Percentiles rank a stretch among this genome's conserved stretches.
Evolutionary conservation across 768 basidiomycete species (phyloP).

Genomic region (Auricularia auricula-judae): DNA sequence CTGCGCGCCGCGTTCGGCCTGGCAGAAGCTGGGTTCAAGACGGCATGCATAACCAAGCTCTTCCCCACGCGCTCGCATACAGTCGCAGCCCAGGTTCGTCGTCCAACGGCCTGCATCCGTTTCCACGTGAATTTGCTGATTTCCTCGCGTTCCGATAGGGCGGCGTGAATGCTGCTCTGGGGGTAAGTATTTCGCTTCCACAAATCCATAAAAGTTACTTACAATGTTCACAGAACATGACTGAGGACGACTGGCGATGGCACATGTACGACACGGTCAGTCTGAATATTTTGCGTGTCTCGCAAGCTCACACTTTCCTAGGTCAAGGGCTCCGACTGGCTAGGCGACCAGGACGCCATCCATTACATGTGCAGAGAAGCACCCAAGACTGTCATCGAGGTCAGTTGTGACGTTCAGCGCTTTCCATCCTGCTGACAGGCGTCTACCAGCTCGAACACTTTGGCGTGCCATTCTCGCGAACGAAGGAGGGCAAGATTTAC

Average conservation of each 20-base stretch:
- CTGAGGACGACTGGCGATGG: slow-evolving; percentile 99
- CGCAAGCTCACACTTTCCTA: slow-evolving; percentile 22
- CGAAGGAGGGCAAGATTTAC: slow-evolving; percentile 98
- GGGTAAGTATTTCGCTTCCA: slow-evolving; percentile 32
- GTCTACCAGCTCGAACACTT: slow-evolving; percentile 82
- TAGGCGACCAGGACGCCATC: slow-evolving; percentile 98
- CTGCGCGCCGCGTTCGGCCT: slow-evolving; percentile 96
- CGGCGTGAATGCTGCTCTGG: slow-evolving; percentile 95
- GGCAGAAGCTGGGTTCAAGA: slow-evolving; percentile 96
- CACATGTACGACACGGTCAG: slow-evolving; percentile 94
- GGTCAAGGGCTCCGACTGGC: slow-evolving; percentile 99
- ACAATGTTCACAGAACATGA: slow-evolving; percentile 76
- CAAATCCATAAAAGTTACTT: neutral
- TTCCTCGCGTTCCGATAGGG: slow-evolving; percentile 39
- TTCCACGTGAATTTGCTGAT: slow-evolving; percentile 5
- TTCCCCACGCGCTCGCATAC: slow-evolving; percentile 99
- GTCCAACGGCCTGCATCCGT: neutral
- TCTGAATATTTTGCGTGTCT: slow-evolving; percentile 6
- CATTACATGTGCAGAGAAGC: slow-evolving; percentile 99
- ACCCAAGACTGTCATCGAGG: slow-evolving; percentile 87
- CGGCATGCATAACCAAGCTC: slow-evolving; percentile 97
- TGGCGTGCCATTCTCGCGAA: slow-evolving; percentile 96
- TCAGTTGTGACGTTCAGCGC: slow-evolving; percentile 17
- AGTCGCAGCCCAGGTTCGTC: slow-evolving; percentile 82
- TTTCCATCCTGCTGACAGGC: neutral